Evolutionary conservation across 2,329 filamentous ascomycete species (phyloP).

Genomic region (Penicillium occitanis): DNA sequence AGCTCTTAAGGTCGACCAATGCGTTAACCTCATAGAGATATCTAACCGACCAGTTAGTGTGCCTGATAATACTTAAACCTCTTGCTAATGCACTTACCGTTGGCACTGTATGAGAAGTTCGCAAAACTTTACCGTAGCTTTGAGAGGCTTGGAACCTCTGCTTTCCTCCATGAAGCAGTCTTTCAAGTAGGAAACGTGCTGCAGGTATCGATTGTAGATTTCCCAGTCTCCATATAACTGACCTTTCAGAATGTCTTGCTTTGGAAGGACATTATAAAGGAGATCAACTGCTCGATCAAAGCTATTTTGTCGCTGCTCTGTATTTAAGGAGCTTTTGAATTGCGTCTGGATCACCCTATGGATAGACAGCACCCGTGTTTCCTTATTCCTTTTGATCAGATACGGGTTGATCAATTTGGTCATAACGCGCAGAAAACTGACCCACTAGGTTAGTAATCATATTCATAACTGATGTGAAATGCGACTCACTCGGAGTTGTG

Average conservation of each 20-base stretch:
- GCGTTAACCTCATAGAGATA: not conserved
- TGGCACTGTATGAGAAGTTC: not conserved
- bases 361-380: not conserved
- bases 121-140: not conserved
- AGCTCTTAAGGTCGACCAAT: not conserved
- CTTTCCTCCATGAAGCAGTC: not conserved
- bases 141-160: not conserved
- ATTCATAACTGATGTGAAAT: not conserved
- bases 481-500: not conserved
- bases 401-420: not conserved
- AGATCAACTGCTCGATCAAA: not conserved
- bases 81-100: not conserved
- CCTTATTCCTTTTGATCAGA: not conserved
- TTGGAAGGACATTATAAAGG: not conserved
- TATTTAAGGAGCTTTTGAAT: not conserved
- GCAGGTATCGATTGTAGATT: not conserved
- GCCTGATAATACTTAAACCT: not conserved
- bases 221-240: not conserved
- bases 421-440: not conserved
- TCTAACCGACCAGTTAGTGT: not conserved
- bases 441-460: not conserved
- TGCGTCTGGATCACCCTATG: constrained; percentile 7
- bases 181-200: not conserved
- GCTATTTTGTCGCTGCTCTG: not conserved
- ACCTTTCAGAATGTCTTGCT: not conserved